Percentiles rank a stretch among this genome's conserved stretches.
These are phyloP conservation scores for Hibiscus syriacus DNA, from an alignment of 345 rosid species.

Conservation along the genomic window DNA sequence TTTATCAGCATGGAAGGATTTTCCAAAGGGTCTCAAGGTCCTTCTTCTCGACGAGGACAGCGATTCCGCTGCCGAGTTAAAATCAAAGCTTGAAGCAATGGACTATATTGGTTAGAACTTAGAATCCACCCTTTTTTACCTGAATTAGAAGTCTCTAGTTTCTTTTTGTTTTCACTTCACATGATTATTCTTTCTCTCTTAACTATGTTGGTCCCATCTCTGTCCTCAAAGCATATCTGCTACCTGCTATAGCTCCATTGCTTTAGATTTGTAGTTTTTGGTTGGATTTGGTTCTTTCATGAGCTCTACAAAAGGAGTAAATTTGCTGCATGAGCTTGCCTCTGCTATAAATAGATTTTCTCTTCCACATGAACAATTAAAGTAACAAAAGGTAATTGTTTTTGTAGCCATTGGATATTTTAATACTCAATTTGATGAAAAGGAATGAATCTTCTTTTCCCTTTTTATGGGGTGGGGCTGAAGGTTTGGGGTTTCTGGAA, in stretches of 20 bases:
- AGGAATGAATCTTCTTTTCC: not conserved
- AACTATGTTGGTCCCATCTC: too few species aligned
- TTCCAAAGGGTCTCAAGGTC: slow-evolving; percentile 89
- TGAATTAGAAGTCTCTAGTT: slow-evolving; percentile 6
- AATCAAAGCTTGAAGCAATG: slow-evolving; percentile 74
- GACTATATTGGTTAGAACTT: slow-evolving; percentile 89
- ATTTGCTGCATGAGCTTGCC: slow-evolving; percentile 5
- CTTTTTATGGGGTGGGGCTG: not conserved
- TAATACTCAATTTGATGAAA: not conserved
- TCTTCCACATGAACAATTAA: not conserved
- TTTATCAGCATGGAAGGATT: slow-evolving; percentile 80
- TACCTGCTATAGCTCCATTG: slow-evolving; percentile 6
- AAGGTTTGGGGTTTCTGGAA: not conserved
- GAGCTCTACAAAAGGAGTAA: not conserved
- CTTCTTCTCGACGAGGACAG: slow-evolving; percentile 68
- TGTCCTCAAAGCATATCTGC: slow-evolving; percentile 3
- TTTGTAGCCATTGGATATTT: not conserved
- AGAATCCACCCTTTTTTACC: slow-evolving; percentile 18
- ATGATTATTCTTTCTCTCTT: too few species aligned
- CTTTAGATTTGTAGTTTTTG: not conserved
- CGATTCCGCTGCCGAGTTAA: slow-evolving; percentile 50
- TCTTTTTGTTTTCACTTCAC: slow-evolving; percentile 4
- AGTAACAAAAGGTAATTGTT: not conserved
- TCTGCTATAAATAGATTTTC: not conserved
- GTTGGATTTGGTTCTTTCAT: not conserved